Evolutionary conservation across 176 grass and related monocot species (phyloP).

Genomic region (sorghum (Sorghum bicolor)): DNA sequence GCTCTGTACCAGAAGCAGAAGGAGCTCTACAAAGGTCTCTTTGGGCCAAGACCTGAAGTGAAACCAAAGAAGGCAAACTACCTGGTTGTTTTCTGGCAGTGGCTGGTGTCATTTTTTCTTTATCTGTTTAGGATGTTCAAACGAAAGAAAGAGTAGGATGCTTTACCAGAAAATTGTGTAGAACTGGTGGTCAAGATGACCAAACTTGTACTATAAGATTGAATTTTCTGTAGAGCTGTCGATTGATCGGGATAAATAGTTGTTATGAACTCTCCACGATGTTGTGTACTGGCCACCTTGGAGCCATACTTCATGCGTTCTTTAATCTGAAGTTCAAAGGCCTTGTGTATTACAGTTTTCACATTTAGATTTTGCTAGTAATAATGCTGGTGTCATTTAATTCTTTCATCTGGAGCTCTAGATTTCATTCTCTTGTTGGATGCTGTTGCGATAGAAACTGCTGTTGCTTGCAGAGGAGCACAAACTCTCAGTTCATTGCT

Average conservation of each 20-base stretch:
- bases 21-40: slow-evolving; percentile 91
- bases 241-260: background rate
- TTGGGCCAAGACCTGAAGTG: slow-evolving; percentile 61
- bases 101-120: slow-evolving; percentile 52
- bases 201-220: background rate
- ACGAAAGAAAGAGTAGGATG: slow-evolving; percentile 39
- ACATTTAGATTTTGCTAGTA: background rate
- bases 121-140: slow-evolving; percentile 41
- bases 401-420: background rate
- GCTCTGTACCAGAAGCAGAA: slow-evolving; percentile 81
- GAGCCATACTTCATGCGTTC: background rate
- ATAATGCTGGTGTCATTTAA: background rate
- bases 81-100: slow-evolving; percentile 60
- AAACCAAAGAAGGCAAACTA: slow-evolving; percentile 52
- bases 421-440: background rate
- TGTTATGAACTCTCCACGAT: background rate
- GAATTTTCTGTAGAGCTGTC: background rate
- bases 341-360: background rate
- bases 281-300: background rate
- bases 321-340: background rate
- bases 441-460: background rate
- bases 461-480: background rate
- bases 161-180: background rate
- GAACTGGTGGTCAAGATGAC: background rate
- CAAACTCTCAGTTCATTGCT: background rate